Evolutionary conservation across 352 stramenopile genomes (phyloP).

Genomic region (Plasmopara halstedii): DNA sequence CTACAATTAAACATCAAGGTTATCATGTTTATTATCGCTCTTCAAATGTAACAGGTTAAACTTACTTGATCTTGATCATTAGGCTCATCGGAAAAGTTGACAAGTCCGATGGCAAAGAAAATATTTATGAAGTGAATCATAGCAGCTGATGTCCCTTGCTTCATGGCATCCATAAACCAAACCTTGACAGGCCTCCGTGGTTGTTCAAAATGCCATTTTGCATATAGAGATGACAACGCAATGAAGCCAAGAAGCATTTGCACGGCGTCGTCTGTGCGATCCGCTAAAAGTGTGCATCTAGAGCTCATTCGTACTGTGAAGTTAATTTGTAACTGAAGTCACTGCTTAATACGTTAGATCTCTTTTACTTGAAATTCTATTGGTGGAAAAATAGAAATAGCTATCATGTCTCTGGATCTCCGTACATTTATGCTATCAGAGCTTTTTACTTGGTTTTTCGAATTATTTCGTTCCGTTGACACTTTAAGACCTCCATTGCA

Average conservation of each 20-base stretch:
- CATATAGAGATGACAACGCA: slow-evolving; percentile 67
- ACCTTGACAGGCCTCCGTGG: slow-evolving; percentile 52
- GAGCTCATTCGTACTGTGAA: slow-evolving; percentile 19
- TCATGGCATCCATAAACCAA: slow-evolving; percentile 83
- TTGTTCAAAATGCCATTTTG: slow-evolving; percentile 67
- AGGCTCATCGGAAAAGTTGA: slow-evolving; percentile 41
- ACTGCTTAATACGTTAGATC: background rate
- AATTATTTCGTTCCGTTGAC: no score
- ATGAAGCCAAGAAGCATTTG: slow-evolving; percentile 72
- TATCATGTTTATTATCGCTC: no score
- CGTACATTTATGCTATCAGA: no score
- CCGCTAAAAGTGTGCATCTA: slow-evolving; percentile 59
- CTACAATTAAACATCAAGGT: slow-evolving; percentile 13
- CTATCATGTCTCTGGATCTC: no score
- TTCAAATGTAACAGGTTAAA: background rate
- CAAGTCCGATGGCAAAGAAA: slow-evolving; percentile 63
- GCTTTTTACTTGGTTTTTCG: no score
- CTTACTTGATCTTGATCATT: slow-evolving; percentile 54
- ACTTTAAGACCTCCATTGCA: no score
- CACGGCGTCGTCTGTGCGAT: slow-evolving; percentile 63
- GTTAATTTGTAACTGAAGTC: slow-evolving; percentile 20
- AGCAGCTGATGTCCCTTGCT: slow-evolving; percentile 67
- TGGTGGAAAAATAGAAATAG: background rate
- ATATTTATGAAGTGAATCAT: slow-evolving; percentile 82
- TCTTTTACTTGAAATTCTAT: background rate